Evolutionary conservation across 805 yeast species (phyloP), one percentile per base, ranked within the genome.

Genomic region (Candida qinlingensis): DNA sequence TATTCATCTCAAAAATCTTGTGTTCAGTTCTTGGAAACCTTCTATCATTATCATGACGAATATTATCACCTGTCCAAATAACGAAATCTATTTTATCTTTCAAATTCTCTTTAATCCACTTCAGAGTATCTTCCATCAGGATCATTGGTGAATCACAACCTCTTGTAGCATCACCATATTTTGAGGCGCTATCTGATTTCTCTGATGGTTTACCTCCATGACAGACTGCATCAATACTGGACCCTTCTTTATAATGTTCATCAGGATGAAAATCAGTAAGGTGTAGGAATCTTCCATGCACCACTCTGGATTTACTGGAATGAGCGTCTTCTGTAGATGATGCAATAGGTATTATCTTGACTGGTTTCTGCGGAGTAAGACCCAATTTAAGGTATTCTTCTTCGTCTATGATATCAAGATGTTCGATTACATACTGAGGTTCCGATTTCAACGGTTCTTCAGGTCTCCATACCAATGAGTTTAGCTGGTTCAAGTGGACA

Each of bases 1-100:
- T 73, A 61, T 87, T 87, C 79, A 83, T 74, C 10, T 81, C 83
- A 53, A 87, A 79, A 41, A 88, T 88, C 48, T 81, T 79, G 49
- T 61, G 59, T 59, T 87, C 95, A 1, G 87, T 79, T 69, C 96
- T 76, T 3, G 96, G 96, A 58, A 69, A 67, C 25, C 63, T 62
- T 61, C 95, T 71, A 66, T 87, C 96, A 58, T 83, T 85, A 63
- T 87, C 96, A 63, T 87, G 96, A 48, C 96, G 74, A 41, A 86
- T 79, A 58, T 87, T 88, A 66, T 88, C 96, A 33, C 96, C 96
- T 0, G 96, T 87, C 96, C 96, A 88, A 11, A 88, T 76, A 10
- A 88, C 83, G 65, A 88, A 88, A 63, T 88, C 96, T 43, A 88
- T 81, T 54, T 87, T 81, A 63, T 86, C 94, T 51, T 73, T 77